Conservation (phyloP, 164 flowering plant genomes). For the Stephania japonica region DNA sequence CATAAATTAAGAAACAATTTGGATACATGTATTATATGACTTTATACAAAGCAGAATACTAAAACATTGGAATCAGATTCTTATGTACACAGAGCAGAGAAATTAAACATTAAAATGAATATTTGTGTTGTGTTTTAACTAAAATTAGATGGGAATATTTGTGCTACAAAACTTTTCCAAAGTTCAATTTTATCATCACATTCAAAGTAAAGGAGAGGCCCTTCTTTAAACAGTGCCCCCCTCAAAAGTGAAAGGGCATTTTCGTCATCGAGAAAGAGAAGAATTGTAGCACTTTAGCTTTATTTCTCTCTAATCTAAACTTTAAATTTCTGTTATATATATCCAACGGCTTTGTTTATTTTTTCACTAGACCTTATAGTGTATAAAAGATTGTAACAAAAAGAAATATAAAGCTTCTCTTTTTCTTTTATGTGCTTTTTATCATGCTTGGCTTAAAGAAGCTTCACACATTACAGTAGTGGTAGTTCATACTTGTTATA, state of each 20-base stretch:
- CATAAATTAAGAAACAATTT: too few species aligned
- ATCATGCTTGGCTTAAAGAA: constrained; percentile 17
- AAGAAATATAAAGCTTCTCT: background rate
- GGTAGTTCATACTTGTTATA: constrained; percentile 1
- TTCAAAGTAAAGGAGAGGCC: constrained; percentile 5
- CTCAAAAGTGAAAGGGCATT: constrained; percentile 56
- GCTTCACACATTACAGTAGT: constrained; percentile 7
- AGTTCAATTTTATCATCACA: constrained; percentile 10
- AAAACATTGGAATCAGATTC: background rate
- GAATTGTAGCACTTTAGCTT: constrained; percentile 42
- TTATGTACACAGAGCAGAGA: background rate
- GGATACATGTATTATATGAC: too few species aligned
- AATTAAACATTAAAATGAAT: background rate
- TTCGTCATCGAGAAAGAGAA: constrained; percentile 33
- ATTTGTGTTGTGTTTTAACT: too few species aligned
- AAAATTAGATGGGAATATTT: background rate
- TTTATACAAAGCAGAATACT: background rate
- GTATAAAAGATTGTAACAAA: background rate
- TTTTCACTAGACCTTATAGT: background rate
- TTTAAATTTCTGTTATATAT: constrained; percentile 52
- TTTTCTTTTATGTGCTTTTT: constrained; percentile 16
- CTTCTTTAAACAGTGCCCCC: constrained; percentile 5
- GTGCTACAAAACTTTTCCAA: background rate
- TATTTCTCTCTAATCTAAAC: constrained; percentile 29
- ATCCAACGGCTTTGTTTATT: constrained; percentile 42